Percentiles rank a stretch among this genome's conserved stretches.
Evolutionary conservation across 169 alveolate genomes (phyloP).

Genomic region (Cyclospora cayetanensis): DNA sequence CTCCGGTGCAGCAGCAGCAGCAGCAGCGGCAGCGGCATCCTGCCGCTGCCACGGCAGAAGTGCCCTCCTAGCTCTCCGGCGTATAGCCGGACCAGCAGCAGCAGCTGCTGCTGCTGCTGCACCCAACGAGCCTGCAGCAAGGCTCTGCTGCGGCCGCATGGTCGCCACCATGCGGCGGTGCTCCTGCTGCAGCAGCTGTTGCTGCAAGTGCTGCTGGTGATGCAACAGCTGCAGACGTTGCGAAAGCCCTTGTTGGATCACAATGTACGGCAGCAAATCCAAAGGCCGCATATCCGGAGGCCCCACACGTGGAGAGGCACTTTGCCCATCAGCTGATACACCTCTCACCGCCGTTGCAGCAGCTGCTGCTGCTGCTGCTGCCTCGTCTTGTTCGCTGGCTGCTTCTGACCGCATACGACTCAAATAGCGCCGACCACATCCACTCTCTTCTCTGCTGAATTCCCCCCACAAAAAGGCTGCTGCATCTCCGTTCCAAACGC

Average conservation of each 20-base stretch:
- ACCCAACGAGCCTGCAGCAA: no score
- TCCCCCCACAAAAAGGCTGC: not conserved
- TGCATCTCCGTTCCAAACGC: not conserved
- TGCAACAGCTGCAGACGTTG: not conserved
- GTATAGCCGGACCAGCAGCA: not conserved
- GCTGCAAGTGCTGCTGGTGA: not conserved
- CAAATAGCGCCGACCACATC: no score
- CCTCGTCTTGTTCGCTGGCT: not conserved
- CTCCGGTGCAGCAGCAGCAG: not conserved
- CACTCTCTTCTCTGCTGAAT: no score
- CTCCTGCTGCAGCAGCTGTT: not conserved
- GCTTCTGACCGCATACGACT: no score
- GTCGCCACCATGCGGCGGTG: no score
- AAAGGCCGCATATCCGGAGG: no score
- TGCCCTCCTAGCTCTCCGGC: not conserved
- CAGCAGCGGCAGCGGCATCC: not conserved
- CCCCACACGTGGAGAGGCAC: not conserved
- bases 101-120: not conserved
- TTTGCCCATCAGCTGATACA: no score
- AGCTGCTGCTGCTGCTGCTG: not conserved
- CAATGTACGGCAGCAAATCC: not conserved
- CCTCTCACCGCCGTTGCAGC: not conserved
- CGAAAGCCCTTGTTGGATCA: not conserved
- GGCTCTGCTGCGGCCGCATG: no score
- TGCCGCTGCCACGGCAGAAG: no score